phyloP scores from a whole-genome alignment of 129 eudicot genomes.

The Calendula officinalis region DNA sequence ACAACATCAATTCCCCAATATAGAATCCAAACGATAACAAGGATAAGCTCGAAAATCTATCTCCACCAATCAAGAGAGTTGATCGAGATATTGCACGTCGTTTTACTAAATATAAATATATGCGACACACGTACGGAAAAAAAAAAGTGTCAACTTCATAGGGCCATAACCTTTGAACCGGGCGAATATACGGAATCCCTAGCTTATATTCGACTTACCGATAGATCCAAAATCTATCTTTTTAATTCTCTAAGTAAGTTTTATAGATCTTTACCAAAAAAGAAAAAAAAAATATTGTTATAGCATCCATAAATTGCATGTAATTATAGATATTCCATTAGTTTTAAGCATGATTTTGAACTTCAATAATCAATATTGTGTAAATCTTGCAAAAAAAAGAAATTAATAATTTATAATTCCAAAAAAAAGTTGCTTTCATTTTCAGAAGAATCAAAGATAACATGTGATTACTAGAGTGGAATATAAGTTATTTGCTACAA shows the following conservation, averaged over 20 bases:
- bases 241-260: too few species aligned
- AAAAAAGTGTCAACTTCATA: background rate
- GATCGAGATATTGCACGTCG: background rate
- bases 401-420: background rate
- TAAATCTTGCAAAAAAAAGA: background rate
- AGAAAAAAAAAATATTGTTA: too few species aligned
- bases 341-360: too few species aligned
- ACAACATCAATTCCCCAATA: background rate
- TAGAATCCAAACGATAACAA: background rate
- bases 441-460: slow-evolving; percentile 1
- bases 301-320: too few species aligned
- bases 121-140: background rate
- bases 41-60: slow-evolving; percentile 6
- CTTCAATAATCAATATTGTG: background rate
- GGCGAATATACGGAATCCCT: too few species aligned
- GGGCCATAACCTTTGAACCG: background rate
- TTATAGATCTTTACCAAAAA: too few species aligned
- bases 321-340: too few species aligned
- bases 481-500: slow-evolving; percentile 33
- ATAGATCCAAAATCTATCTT: background rate
- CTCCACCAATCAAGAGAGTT: slow-evolving; percentile 1
- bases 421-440: background rate
- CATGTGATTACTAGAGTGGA: slow-evolving; percentile 35
- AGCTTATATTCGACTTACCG: too few species aligned
- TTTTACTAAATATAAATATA: background rate